Base-by-base conservation (phyloP, 257 asterid genomes). In the Przewalskia tangutica region DNA sequence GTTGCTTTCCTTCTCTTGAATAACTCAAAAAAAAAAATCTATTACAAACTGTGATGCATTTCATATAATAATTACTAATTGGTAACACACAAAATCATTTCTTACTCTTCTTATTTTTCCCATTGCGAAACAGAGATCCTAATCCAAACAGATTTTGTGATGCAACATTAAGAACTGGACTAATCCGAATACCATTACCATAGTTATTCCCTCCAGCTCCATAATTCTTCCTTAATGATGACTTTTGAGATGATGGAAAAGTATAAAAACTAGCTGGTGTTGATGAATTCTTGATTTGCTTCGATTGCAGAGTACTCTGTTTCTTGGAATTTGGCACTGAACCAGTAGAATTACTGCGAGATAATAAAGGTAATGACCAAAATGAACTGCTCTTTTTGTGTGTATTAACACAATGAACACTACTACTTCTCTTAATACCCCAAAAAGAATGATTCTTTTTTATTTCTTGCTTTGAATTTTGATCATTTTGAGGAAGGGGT, bases 341-440 rank as follows among this genome's bases (percentile, higher is more conserved):
- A 20, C 92, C 92, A 38, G 92, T 89, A 32, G 92, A 89, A 46
- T 89, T 87, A 81, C 92, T 87, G 10, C 92, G 83, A 4, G 92
- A 81, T 17, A 89, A 68, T 34, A 83, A 76, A 2, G 89, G 89
- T 8, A 88, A 73, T 73, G 90, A 84, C 90, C 92, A 89, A 85
- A 89, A 85, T 2, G 92, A 87, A 27, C 87, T 86, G 7, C 88
- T 86, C 80, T 81, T 87, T 75, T 86, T 88, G 63, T 86, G 87
- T 46, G 83, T 81, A 20, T 86, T 82, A 50, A 81, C 89, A 68
- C 87, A 85, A 46, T 89, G 90, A 77, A 89, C 84, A 77, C 92
- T 89, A 10, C 84, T 84, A 53, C 92, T 89, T 83, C 90, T 73
- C 84, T 87, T 89, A 53, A 87, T 85, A 14, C 82, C 16, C 90